A percentile compares a stretch with the other conserved stretches of the same genome.
Conservation (phyloP, 129 eudicot genomes). For the Lonicera japonica region DNA sequence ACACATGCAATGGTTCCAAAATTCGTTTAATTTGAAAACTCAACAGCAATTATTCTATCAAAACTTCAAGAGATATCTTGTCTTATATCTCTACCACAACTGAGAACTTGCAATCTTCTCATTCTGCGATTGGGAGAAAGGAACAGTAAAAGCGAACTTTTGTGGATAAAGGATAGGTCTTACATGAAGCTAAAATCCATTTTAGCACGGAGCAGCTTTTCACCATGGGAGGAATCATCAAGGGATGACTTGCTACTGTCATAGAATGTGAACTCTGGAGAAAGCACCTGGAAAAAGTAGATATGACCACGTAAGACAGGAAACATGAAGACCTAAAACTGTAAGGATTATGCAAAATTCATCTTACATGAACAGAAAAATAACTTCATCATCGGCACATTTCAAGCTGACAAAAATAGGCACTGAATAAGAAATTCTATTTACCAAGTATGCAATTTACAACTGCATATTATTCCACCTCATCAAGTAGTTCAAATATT, state of each 20-base stretch:
- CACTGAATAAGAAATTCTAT: neutral
- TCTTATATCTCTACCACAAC: no score
- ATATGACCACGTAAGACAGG: conserved; percentile 20
- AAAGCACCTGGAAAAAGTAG: conserved; percentile 59
- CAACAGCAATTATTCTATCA: neutral
- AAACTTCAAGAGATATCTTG: neutral
- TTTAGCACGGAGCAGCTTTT: conserved; percentile 92
- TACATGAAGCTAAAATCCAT: conserved; percentile 95
- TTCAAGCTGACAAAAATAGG: neutral
- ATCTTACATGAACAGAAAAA: neutral
- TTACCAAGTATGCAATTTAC: neutral
- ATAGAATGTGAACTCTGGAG: conserved; percentile 92
- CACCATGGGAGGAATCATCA: conserved; percentile 72
- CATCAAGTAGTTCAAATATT: neutral
- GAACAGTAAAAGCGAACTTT: neutral
- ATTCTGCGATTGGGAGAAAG: neutral
- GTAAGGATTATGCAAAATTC: neutral
- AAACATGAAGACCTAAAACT: neutral
- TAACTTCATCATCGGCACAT: neutral
- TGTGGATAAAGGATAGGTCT: conserved; percentile 22
- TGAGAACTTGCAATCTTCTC: neutral
- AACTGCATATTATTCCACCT: neutral
- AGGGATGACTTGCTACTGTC: conserved; percentile 89
- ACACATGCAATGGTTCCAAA: neutral
- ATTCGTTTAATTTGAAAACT: no score